These are phyloP conservation scores for Coemansia sp. DNA, from an alignment of 192 early-diverging fungal species.

Conservation along the genomic window DNA sequence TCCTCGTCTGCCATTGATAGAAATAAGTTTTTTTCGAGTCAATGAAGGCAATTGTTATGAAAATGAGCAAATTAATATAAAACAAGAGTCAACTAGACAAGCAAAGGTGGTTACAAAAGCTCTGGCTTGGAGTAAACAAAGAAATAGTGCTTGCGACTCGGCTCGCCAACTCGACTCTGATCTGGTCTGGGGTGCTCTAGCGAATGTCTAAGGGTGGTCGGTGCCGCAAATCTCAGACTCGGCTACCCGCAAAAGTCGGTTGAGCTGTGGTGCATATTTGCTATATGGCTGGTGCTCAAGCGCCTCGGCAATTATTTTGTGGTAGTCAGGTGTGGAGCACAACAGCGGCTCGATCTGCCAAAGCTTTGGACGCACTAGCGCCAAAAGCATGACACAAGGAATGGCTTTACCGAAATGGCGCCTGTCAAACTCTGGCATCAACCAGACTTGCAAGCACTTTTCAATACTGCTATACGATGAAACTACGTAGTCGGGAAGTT, in stretches of 20 bases:
- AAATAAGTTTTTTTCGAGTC: background rate
- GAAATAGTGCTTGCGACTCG: too few species aligned
- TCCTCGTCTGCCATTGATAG: slow-evolving; percentile 58
- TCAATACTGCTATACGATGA: background rate
- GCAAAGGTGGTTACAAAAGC: too few species aligned
- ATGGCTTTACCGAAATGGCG: background rate
- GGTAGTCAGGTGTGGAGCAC: too few species aligned
- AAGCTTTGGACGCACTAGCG: background rate
- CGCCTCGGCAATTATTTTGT: background rate
- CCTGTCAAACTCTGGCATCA: background rate
- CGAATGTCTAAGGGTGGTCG: too few species aligned
- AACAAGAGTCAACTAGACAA: too few species aligned
- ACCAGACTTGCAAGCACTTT: background rate
- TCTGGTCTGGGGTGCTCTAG: too few species aligned
- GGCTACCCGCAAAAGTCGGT: background rate
- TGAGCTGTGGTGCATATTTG: background rate
- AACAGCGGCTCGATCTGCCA: background rate
- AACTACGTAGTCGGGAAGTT: background rate
- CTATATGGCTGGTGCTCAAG: background rate
- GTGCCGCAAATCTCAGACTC: too few species aligned
- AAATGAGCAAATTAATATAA: too few species aligned
- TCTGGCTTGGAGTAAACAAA: too few species aligned
- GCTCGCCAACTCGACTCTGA: too few species aligned
- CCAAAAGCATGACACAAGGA: background rate
- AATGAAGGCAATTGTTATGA: background rate